These are phyloP conservation scores for Penicillium simplicissimum DNA, from an alignment of 495 filamentous ascomycete genomes.

Conservation along the genomic window DNA sequence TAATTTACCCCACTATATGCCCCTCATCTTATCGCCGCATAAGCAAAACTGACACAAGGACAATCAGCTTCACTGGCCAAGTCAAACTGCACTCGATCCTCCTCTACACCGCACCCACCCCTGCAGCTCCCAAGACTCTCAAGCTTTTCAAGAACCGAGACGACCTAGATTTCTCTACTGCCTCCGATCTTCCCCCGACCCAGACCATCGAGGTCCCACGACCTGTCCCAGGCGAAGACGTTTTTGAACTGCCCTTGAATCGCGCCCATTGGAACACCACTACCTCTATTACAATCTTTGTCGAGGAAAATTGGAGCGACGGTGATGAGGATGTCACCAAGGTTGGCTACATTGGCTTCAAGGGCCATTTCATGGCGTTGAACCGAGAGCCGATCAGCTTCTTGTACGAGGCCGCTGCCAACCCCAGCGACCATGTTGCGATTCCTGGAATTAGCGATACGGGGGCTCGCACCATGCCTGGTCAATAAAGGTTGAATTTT, in stretches of 20 bases:
- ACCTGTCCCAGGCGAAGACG: constrained; percentile 59
- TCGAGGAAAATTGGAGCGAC: constrained; percentile 64
- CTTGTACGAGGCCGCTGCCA: constrained; percentile 90
- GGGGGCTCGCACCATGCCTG: constrained; percentile 44
- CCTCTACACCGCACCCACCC: constrained; percentile 69
- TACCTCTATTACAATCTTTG: constrained; percentile 75
- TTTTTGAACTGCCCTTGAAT: constrained; percentile 83
- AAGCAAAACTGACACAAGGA: constrained; percentile 15
- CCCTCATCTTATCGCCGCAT: constrained; percentile 25
- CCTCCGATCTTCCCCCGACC: constrained; percentile 65
- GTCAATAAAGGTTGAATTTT: constrained; percentile 24
- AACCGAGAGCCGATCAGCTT: constrained; percentile 81
- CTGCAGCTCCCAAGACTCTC: constrained; percentile 75
- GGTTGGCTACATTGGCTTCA: constrained; percentile 85
- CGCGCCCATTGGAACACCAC: constrained; percentile 86
- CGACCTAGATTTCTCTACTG: constrained; percentile 79
- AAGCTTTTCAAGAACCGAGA: constrained; percentile 84
- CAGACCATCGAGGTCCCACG: constrained; percentile 79
- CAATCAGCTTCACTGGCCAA: constrained; percentile 84
- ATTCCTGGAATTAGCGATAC: constrained; percentile 48
- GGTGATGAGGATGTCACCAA: constrained; percentile 75
- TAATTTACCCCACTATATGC: constrained; percentile 11
- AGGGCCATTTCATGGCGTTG: constrained; percentile 85
- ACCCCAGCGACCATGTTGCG: constrained; percentile 77
- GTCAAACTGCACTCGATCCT: constrained; percentile 88